These are phyloP conservation scores for Prunus mongolica DNA, from an alignment of 306 rosid genomes.

Conservation along the genomic window DNA sequence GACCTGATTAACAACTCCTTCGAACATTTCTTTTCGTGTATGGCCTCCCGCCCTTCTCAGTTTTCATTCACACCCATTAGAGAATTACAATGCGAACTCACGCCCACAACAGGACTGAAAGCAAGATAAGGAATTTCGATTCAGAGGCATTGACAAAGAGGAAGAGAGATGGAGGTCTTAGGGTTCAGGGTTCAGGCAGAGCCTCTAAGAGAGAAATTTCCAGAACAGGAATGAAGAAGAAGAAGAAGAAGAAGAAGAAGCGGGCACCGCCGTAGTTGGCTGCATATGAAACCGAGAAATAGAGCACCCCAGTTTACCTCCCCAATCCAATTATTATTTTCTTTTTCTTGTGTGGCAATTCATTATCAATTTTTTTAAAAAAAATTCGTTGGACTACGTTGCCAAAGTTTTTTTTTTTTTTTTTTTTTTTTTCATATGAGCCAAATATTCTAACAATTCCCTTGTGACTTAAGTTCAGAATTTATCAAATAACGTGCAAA, in stretches of 20 bases:
- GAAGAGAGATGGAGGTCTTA: background rate
- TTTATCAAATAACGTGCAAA: no score
- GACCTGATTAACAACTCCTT: slow-evolving; percentile 71
- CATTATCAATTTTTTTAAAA: background rate
- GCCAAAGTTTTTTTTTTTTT: no score
- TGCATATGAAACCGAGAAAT: background rate
- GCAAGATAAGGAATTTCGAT: background rate
- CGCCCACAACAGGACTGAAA: background rate
- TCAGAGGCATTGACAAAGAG: background rate
- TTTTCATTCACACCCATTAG: background rate
- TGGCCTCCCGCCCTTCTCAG: background rate
- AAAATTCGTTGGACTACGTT: background rate
- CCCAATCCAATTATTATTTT: background rate
- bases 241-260: background rate
- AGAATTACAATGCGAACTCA: background rate
- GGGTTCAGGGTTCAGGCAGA: background rate
- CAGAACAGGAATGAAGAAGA: background rate
- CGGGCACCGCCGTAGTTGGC: background rate
- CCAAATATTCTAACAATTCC: no score
- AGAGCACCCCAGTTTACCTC: background rate
- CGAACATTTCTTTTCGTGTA: slow-evolving; percentile 46
- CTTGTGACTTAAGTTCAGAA: fast-evolving
- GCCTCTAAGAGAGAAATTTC: background rate
- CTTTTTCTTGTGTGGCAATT: background rate
- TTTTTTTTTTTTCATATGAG: no score